A percentile compares a stretch with the other conserved stretches of the same genome.
phyloP scores from a whole-genome alignment of 2,329 filamentous ascomycete species.

The Aspergillus tamarii region DNA sequence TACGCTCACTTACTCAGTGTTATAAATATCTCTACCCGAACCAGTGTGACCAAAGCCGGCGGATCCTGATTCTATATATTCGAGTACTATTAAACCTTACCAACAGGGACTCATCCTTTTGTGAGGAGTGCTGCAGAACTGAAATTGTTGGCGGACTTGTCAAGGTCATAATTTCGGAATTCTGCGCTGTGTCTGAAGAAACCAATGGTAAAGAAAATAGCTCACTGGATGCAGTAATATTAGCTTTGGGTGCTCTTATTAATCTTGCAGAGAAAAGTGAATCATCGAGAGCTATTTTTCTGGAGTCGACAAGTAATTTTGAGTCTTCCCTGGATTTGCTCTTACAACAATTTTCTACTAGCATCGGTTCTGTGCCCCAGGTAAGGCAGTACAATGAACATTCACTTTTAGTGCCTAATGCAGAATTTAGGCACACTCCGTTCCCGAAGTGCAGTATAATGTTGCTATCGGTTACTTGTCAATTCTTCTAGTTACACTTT shows the following conservation, averaged over 20 bases:
- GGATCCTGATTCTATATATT: constrained; percentile 52
- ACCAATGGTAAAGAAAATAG: constrained; percentile 49
- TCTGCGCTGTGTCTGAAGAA: constrained; percentile 33
- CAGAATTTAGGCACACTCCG: constrained; percentile 51
- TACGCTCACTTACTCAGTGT: constrained; percentile 35
- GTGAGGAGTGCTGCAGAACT: constrained; percentile 64
- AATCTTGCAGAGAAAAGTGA: constrained; percentile 82
- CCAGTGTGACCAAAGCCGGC: constrained; percentile 21
- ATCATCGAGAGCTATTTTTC: constrained; percentile 57
- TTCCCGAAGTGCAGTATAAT: constrained; percentile 74
- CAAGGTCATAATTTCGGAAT: constrained; percentile 38
- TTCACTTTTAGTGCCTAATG: constrained; percentile 16
- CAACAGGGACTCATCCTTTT: constrained; percentile 74
- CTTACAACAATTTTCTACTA: constrained; percentile 67
- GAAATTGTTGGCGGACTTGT: constrained; percentile 43
- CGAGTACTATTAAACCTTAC: constrained; percentile 82
- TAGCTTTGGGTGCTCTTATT: constrained; percentile 81
- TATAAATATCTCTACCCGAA: constrained; percentile 44
- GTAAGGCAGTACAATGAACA: constrained; percentile 52
- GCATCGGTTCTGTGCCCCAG: constrained; percentile 67
- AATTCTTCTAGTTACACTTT: constrained; percentile 80
- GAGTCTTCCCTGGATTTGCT: constrained; percentile 61
- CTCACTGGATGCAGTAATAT: constrained; percentile 71
- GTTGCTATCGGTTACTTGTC: constrained; percentile 86
- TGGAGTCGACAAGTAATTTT: constrained; percentile 42